A percentile compares a stretch with the other conserved stretches of the same genome.
phyloP scores from a whole-genome alignment of 129 eudicot genomes.

The sunflower (Helianthus annuus) region HanXRQr2.0-SUNRISE NC_035444.2:62560933-62561432 shows the following conservation, averaged over 20 bases:
- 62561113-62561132: constrained; percentile 90
- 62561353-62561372: constrained; percentile 66
- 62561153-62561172: constrained; percentile 49
- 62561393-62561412: constrained; percentile 51
- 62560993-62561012: no score
- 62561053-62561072: constrained; percentile 97
- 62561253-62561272: not conserved
- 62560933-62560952: no score
- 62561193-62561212: constrained; percentile 68
- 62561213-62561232: constrained; percentile 56
- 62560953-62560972: no score
- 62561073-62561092: constrained; percentile 91
- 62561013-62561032: no score
- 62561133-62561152: constrained; percentile 54
- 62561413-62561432: constrained; percentile 12
- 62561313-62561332: constrained; percentile 64
- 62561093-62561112: constrained; percentile 71
- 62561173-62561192: constrained; percentile 60
- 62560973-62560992: no score
- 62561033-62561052: constrained; percentile 17
- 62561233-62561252: constrained; percentile 18
- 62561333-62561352: constrained; percentile 67
- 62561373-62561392: constrained; percentile 74
- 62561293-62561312: constrained; percentile 72
- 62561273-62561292: no score